Conservation (phyloP, 306 rosid species). For the Begonia loranthoides region DNA sequence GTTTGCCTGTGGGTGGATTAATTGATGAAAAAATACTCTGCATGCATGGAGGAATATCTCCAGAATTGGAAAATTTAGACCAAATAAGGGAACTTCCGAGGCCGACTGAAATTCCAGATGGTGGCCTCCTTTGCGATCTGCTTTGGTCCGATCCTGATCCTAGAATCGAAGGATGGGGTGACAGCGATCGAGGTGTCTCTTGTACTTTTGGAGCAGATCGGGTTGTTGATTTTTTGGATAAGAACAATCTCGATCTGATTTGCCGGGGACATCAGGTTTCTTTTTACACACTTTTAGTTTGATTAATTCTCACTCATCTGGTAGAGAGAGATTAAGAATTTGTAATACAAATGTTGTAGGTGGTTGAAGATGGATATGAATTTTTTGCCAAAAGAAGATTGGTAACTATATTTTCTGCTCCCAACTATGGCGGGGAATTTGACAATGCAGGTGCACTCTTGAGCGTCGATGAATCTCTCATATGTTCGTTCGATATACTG, state of each 20-base stretch:
- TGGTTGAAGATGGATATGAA: slow-evolving; percentile 73
- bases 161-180: slow-evolving; percentile 40
- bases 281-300: background rate
- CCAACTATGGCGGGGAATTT: slow-evolving; percentile 67
- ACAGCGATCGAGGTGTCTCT: slow-evolving; percentile 57
- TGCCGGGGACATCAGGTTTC: slow-evolving; percentile 70
- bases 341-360: slow-evolving; percentile 19
- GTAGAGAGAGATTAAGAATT: slow-evolving; percentile 2
- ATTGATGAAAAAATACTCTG: slow-evolving; percentile 52
- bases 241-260: slow-evolving; percentile 55
- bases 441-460: slow-evolving; percentile 61
- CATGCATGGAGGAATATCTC: slow-evolving; percentile 66
- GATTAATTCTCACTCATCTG: slow-evolving; percentile 1
- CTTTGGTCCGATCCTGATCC: slow-evolving; percentile 70
- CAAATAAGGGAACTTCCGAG: slow-evolving; percentile 44
- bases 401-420: slow-evolving; percentile 72
- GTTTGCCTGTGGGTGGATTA: slow-evolving; percentile 62
- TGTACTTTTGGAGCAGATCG: slow-evolving; percentile 47
- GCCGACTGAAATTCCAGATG: slow-evolving; percentile 55
- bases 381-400: slow-evolving; percentile 51
- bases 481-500: slow-evolving; percentile 58
- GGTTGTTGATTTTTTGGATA: slow-evolving; percentile 35
- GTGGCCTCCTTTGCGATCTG: slow-evolving; percentile 57
- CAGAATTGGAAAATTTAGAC: slow-evolving; percentile 41
- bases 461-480: slow-evolving; percentile 51